Evolutionary conservation across 306 rosid genomes (phyloP).

Genomic region (Hippophae tibetana): DNA sequence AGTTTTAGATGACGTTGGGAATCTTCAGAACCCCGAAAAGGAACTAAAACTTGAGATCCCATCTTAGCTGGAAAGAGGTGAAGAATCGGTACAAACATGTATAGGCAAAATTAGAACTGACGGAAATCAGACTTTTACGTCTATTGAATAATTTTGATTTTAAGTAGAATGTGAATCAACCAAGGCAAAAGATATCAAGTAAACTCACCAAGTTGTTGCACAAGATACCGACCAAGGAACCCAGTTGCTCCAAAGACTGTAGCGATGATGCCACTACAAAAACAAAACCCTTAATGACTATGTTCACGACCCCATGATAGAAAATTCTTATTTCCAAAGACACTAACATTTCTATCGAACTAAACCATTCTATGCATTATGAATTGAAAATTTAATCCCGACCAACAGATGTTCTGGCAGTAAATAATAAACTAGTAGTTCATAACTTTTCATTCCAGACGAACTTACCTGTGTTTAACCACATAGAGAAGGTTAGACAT

Average conservation of each 20-base stretch:
- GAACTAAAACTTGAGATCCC: slow-evolving; percentile 92
- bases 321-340: background rate
- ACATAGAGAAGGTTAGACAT: background rate
- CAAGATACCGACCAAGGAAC: slow-evolving; percentile 96
- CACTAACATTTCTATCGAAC: background rate
- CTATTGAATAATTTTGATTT: background rate
- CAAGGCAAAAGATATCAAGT: background rate
- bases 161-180: background rate
- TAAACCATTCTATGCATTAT: background rate
- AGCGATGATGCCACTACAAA: slow-evolving; percentile 82
- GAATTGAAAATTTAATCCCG: background rate
- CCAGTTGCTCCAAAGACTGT: slow-evolving; percentile 98
- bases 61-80: slow-evolving; percentile 66
- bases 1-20: slow-evolving; percentile 84
- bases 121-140: background rate
- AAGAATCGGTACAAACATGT: slow-evolving; percentile 15
- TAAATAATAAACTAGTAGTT: background rate
- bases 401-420: background rate
- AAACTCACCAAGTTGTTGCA: slow-evolving; percentile 81
- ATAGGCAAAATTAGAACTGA: slow-evolving; percentile 4
- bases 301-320: background rate
- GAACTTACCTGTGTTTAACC: background rate
- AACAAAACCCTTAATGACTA: slow-evolving; percentile 3
- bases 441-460: background rate
- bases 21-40: slow-evolving; percentile 96